phyloP scores from a whole-genome alignment of 2,329 filamentous ascomycete species.

The Trematosphaeria pertusa region DNA sequence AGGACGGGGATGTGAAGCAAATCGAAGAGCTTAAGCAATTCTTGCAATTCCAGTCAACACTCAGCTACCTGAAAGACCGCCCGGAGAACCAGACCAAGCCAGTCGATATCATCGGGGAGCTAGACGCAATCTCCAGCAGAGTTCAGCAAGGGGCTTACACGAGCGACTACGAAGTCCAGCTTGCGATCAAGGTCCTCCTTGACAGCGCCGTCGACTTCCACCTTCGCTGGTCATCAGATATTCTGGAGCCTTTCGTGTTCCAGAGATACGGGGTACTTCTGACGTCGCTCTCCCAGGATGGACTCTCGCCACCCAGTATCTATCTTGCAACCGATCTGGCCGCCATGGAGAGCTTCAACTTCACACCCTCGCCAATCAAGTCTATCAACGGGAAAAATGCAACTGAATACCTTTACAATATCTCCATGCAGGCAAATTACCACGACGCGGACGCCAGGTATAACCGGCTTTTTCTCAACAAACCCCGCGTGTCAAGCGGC shows the following conservation, averaged over 20 bases:
- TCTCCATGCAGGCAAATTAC: slow-evolving; percentile 19
- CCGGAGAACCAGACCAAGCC: slow-evolving; percentile 28
- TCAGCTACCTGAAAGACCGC: slow-evolving; percentile 37
- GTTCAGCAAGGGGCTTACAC: slow-evolving; percentile 25
- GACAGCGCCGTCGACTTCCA: slow-evolving; percentile 37
- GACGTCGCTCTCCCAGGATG: slow-evolving; percentile 33
- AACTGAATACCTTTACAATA: slow-evolving; percentile 30
- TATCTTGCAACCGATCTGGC: slow-evolving; percentile 29
- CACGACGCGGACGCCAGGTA: slow-evolving; percentile 44
- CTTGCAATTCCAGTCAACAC: slow-evolving; percentile 36
- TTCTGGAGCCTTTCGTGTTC: slow-evolving; percentile 15
- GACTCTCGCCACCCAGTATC: slow-evolving; percentile 33
- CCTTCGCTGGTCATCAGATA: slow-evolving; percentile 30
- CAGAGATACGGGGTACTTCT: slow-evolving; percentile 35
- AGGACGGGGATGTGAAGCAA: slow-evolving; percentile 17
- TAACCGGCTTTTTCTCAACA: slow-evolving; percentile 36
- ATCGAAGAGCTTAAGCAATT: slow-evolving; percentile 26
- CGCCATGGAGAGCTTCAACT: neutral
- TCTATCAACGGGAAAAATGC: slow-evolving; percentile 41
- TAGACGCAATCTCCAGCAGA: slow-evolving; percentile 27
- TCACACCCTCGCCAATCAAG: slow-evolving; percentile 31
- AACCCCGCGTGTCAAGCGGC: slow-evolving; percentile 3
- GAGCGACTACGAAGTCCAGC: slow-evolving; percentile 43
- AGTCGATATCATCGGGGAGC: slow-evolving; percentile 32
- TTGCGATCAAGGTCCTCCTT: slow-evolving; percentile 28